These are phyloP conservation scores for Acanthamoeba healyi DNA, from an alignment of 208 protist genomes.

Conservation along the genomic window DNA sequence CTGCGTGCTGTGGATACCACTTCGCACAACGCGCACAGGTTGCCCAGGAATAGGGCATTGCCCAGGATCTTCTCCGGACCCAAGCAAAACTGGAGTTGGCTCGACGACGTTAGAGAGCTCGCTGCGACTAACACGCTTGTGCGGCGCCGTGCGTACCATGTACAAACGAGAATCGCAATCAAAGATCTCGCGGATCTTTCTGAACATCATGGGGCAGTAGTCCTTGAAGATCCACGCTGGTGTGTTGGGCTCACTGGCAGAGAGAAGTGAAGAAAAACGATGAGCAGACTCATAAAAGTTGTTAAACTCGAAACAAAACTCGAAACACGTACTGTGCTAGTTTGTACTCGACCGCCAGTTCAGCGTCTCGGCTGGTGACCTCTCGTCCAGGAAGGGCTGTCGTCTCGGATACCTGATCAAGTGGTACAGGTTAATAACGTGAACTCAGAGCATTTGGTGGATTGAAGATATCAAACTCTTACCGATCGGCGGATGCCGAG, in stretches of 20 bases:
- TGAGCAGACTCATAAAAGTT: not conserved
- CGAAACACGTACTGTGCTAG: slow-evolving; percentile 56
- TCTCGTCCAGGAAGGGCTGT: slow-evolving; percentile 56
- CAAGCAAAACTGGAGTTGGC: slow-evolving; percentile 74
- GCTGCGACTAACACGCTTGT: not conserved
- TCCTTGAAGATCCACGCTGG: slow-evolving; percentile 69
- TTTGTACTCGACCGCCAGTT: slow-evolving; percentile 72
- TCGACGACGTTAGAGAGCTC: not conserved
- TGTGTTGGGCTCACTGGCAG: slow-evolving; percentile 37
- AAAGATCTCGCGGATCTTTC: slow-evolving; percentile 68
- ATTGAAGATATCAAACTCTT: not conserved
- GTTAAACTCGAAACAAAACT: not conserved
- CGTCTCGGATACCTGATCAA: slow-evolving; percentile 39
- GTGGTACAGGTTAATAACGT: not conserved
- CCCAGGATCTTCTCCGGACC: slow-evolving; percentile 74
- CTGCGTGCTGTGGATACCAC: slow-evolving; percentile 77
- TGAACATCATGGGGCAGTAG: slow-evolving; percentile 71
- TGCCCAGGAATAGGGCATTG: slow-evolving; percentile 74
- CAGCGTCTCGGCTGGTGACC: slow-evolving; percentile 5
- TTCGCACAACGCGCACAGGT: slow-evolving; percentile 73
- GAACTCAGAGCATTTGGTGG: not conserved
- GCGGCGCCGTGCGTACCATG: not conserved
- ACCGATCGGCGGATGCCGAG: slow-evolving; percentile 72
- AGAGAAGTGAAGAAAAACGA: not conserved
- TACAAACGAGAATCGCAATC: slow-evolving; percentile 57